Base-by-base conservation (phyloP, 202 grass and related monocot genomes). In the Digitaria exilis region DNA sequence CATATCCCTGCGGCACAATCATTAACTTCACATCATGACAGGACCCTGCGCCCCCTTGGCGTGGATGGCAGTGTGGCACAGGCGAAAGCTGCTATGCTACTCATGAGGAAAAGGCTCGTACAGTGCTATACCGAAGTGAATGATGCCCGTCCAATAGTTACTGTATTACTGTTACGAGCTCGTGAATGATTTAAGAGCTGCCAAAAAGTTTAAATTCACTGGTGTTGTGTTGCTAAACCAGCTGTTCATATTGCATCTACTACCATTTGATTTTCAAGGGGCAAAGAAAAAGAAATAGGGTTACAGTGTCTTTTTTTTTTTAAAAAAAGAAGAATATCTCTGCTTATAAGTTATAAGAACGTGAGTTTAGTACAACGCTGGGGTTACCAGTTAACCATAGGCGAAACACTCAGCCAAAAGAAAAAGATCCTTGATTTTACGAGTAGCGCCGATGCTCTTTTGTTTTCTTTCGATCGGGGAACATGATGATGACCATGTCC, bases 401-500 rank as follows among this genome's bases (percentile, higher is more conserved):
- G n/a, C n/a, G n/a, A n/a, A n/a, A n/a, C n/a, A n/a, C n/a, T n/a
- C n/a, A n/a, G n/a, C n/a, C n/a, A 17, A 16, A 1, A 18, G 3
- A 14, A 45, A 14, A n/a, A n/a, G n/a, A n/a, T n/a, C n/a, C n/a
- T n/a, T 37, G 37, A 39, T 39, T 39, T 39, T 39, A 67, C 37
- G 19, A 66, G 35, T 44, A 22, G 41, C 5, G 0, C 41, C 3
- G 66, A 46, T 70, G 41, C 22, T 1, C 3, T 17, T 22, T 1
- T 37, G 21, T 25, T 46, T 58, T 67, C 17, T 46, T 58, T 67
- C 17, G 10, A 7, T 13, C 0, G 10, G 70, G 69, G 61, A 76
- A 51, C 70, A 87, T 9, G 71, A 77, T 48, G 35, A 76, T 81
- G 54, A 46, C 76, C 55, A 77, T 28, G 54, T 15, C 3, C 5